phyloP scores from a whole-genome alignment of 306 rosid genomes.

The Sindora glabra region DNA sequence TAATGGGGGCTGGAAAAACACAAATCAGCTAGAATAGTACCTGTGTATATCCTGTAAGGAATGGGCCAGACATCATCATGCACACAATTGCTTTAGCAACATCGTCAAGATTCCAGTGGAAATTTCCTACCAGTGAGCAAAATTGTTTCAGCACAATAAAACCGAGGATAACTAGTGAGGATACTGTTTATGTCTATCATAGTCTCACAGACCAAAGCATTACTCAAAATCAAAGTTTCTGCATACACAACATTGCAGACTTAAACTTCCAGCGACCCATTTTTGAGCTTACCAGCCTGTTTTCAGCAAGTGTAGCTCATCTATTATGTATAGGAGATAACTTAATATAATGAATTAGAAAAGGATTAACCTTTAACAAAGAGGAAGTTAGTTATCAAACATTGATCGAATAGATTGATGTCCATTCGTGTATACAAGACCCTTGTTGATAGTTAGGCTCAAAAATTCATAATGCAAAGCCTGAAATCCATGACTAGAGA shows the following conservation, averaged over 20 bases:
- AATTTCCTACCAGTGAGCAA: constrained; percentile 54
- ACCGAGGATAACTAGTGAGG: neutral
- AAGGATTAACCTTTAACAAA: neutral
- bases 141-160: constrained; percentile 1
- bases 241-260: neutral
- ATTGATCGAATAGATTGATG: neutral
- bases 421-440: neutral
- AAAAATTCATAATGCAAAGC: neutral
- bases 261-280: neutral
- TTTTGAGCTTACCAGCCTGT: neutral
- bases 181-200: neutral
- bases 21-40: constrained; percentile 18
- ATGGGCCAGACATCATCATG: constrained; percentile 98
- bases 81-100: constrained; percentile 77
- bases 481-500: neutral
- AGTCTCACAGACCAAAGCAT: constrained; percentile 2
- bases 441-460: neutral
- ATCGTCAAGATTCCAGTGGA: constrained; percentile 86
- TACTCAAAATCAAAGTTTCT: too few species aligned
- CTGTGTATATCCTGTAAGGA: constrained; percentile 92
- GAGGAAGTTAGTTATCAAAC: neutral
- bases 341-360: neutral
- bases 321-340: neutral
- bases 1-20: neutral
- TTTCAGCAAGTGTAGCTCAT: neutral